Evolutionary conservation across 2,329 filamentous ascomycete genomes (phyloP), one percentile per base, ranked within the genome.

Genomic region (Trichoderma asperellum): DNA sequence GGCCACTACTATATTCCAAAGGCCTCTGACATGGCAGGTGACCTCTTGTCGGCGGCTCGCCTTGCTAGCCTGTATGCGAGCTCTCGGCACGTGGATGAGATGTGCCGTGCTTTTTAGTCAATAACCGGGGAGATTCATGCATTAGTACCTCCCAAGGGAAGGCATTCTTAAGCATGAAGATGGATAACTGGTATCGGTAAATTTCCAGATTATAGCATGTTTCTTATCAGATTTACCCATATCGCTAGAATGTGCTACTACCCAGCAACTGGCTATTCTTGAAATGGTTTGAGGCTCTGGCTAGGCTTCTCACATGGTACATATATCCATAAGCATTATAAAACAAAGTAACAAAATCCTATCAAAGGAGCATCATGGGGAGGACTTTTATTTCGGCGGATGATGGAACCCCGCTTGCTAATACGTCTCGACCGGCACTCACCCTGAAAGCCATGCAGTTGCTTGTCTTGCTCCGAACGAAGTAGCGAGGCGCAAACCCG

Each of bases 381-480:
- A 35, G n/a, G 18, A 40, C n/a, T 16, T 34, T 16, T 18, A n/a
- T 47, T 27, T 27, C 40, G 34, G n/a, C 35, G 29, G 49, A 16
- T 34, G 40, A 27, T 34, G 32, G 32, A 21, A 43, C 37, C 27
- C 24, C 57, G 60, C 29, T 34, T 53, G 49, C 32, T 16, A 29
- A 53, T 35, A 37, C 29, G 34, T 55, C 11, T 35, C 43, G 34
- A 24, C 18, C 27, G 40, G 18, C 29, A n/a, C 70, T 75, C 71
- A 97, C 70, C 92, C 90, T 59, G 88, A 90, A 88, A 97, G 91
- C 96, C 95, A 98, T 65, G 94, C 88, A 5, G 93, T 88, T 47
- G 96, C 92, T 77, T 94, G 88, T 77, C 90, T 91, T 24, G 91
- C 92, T 27, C 95, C 96, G 77, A 97, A 96, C 3, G 89, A 89